These are phyloP conservation scores for Casaregolazyma suthepensis DNA, from an alignment of 1,139 yeast genomes.

Conservation along the genomic window DNA sequence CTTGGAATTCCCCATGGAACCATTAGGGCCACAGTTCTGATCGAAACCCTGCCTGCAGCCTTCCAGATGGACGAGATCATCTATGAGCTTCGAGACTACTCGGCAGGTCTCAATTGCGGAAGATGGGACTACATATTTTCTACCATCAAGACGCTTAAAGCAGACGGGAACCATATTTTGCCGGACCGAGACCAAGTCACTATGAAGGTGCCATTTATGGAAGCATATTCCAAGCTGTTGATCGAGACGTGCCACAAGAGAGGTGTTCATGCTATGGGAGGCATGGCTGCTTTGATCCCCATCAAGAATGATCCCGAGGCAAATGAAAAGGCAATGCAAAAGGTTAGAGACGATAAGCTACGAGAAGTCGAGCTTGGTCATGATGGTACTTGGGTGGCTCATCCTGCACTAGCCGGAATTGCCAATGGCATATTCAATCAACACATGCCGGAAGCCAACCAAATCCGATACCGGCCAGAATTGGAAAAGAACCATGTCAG, in stretches of 20 bases:
- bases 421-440: conserved; percentile 69
- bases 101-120: conserved; percentile 71
- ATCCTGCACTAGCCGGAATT: conserved; percentile 67
- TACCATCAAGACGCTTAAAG: conserved; percentile 58
- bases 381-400: conserved; percentile 79
- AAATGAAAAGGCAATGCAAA: conserved; percentile 58
- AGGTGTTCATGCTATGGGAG: conserved; percentile 74
- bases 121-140: conserved; percentile 78
- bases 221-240: conserved; percentile 57
- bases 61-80: conserved; percentile 77
- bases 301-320: conserved; percentile 59
- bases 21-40: conserved; percentile 65
- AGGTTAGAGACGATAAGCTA: conserved; percentile 61
- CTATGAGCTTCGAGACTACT: conserved; percentile 64
- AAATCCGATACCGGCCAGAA: conserved; percentile 52
- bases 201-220: conserved; percentile 70
- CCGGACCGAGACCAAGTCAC: conserved; percentile 71
- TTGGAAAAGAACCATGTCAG: conserved; percentile 34
- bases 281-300: conserved; percentile 80
- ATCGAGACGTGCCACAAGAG: conserved; percentile 66
- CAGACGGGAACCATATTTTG: conserved; percentile 52
- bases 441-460: conserved; percentile 76
- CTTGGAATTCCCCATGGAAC: conserved; percentile 59
- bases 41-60: conserved; percentile 69
- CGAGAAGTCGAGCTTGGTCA: conserved; percentile 69